These are phyloP conservation scores for Oryza punctata DNA, from an alignment of 176 grass and related monocot species.

Conservation along the genomic window DNA sequence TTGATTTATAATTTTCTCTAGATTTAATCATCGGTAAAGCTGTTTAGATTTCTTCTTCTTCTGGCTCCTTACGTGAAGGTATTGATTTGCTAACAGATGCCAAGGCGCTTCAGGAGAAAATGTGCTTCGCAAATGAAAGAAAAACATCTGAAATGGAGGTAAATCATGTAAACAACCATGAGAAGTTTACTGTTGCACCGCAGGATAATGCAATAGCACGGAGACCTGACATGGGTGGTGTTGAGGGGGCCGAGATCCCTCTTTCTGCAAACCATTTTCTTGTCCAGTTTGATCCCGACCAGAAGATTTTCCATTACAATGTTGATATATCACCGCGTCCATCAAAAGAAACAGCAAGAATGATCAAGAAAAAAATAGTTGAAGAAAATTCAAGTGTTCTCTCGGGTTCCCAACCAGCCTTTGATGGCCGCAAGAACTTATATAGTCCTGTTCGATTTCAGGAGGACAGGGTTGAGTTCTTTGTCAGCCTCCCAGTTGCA, in stretches of 20 bases:
- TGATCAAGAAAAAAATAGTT: slow-evolving; percentile 88
- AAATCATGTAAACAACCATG: slow-evolving; percentile 29
- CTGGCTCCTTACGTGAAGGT: not conserved
- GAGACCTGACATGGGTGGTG: slow-evolving; percentile 72
- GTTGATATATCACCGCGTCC: slow-evolving; percentile 79
- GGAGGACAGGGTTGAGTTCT: slow-evolving; percentile 62
- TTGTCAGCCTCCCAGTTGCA: slow-evolving; percentile 60
- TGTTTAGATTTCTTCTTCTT: slow-evolving; percentile 21
- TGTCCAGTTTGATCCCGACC: slow-evolving; percentile 61
- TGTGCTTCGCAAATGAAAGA: slow-evolving; percentile 25
- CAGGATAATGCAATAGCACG: slow-evolving; percentile 37
- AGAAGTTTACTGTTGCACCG: slow-evolving; percentile 31
- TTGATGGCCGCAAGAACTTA: slow-evolving; percentile 85
- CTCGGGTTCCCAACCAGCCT: slow-evolving; percentile 59
- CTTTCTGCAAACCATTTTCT: slow-evolving; percentile 87
- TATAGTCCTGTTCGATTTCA: slow-evolving; percentile 83
- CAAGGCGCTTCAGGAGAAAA: slow-evolving; percentile 49
- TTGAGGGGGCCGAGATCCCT: slow-evolving; percentile 55
- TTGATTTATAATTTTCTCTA: not conserved
- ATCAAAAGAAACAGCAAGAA: slow-evolving; percentile 79
- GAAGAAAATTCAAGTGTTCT: slow-evolving; percentile 70
- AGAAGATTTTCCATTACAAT: slow-evolving; percentile 83
- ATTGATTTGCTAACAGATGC: slow-evolving; percentile 48
- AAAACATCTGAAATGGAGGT: slow-evolving; percentile 18
- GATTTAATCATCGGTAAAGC: not conserved